These are phyloP conservation scores for Lipomyces kockii DNA, from an alignment of 805 yeast genomes.

Conservation along the genomic window DNA sequence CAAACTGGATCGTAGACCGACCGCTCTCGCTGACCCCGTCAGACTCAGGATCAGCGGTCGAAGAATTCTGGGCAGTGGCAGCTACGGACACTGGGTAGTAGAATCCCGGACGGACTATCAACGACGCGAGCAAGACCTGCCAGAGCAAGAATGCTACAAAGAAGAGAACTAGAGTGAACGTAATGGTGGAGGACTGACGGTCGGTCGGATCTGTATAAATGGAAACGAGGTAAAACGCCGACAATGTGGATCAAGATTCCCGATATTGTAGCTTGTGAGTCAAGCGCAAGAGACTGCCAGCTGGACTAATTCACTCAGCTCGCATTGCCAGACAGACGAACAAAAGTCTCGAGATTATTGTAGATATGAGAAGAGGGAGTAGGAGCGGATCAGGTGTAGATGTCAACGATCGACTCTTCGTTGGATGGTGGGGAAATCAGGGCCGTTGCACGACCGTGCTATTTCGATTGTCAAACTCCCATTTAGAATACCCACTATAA, in stretches of 20 bases:
- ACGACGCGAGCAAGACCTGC: slow-evolving; percentile 33
- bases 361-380: neutral
- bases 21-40: slow-evolving; percentile 2
- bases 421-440: neutral
- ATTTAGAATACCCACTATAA: no score
- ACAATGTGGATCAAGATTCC: neutral
- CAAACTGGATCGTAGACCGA: slow-evolving; percentile 1
- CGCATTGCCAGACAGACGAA: neutral
- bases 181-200: slow-evolving; percentile 16
- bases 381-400: neutral
- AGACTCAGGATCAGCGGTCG: slow-evolving; percentile 1
- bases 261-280: neutral
- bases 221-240: neutral
- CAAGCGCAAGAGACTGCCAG: neutral
- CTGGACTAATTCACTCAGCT: neutral
- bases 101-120: slow-evolving; percentile 32
- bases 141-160: slow-evolving; percentile 34
- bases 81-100: neutral
- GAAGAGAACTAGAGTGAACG: slow-evolving; percentile 23
- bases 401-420: neutral
- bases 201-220: slow-evolving; percentile 5
- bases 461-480: neutral
- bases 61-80: neutral
- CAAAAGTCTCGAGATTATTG: neutral
- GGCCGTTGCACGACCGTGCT: neutral